phyloP scores from a whole-genome alignment of 495 filamentous ascomycete genomes.

The Elaphomyces granulatus region DNA sequence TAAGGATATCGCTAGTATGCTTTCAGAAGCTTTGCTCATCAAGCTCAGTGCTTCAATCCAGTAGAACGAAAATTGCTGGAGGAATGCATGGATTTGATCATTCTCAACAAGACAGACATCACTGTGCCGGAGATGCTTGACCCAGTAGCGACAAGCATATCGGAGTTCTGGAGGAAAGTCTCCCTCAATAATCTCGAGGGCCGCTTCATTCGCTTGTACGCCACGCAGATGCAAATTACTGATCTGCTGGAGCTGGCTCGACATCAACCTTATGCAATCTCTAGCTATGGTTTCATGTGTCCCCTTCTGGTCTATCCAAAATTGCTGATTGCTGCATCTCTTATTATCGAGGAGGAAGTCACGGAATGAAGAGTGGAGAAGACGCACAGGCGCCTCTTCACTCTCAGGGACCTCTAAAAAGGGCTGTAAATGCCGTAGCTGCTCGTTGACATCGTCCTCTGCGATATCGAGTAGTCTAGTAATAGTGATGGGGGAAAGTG shows the following conservation, averaged over 20 bases:
- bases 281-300: too few species aligned
- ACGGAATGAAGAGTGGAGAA: slow-evolving; percentile 5
- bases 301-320: slow-evolving; percentile 14
- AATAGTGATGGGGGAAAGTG: too few species aligned
- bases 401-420: too few species aligned
- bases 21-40: slow-evolving; percentile 15
- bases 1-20: slow-evolving; percentile 4
- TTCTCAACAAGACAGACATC: slow-evolving; percentile 12
- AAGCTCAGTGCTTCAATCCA: slow-evolving; percentile 34
- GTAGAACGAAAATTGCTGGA: slow-evolving; percentile 28
- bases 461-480: too few species aligned
- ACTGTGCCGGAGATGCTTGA: slow-evolving; percentile 23
- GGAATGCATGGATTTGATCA: slow-evolving; percentile 18
- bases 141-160: slow-evolving; percentile 32
- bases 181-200: slow-evolving; percentile 9
- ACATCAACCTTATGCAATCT: too few species aligned
- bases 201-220: too few species aligned
- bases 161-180: too few species aligned
- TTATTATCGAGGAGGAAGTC: slow-evolving; percentile 6
- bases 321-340: slow-evolving; percentile 1
- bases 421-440: too few species aligned
- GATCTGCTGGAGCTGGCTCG: slow-evolving; percentile 27
- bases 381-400: too few species aligned
- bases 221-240: slow-evolving; percentile 18
- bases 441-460: too few species aligned